phyloP scores from a whole-genome alignment of 169 alveolate genomes.

The Theileria luwenshuni region DNA sequence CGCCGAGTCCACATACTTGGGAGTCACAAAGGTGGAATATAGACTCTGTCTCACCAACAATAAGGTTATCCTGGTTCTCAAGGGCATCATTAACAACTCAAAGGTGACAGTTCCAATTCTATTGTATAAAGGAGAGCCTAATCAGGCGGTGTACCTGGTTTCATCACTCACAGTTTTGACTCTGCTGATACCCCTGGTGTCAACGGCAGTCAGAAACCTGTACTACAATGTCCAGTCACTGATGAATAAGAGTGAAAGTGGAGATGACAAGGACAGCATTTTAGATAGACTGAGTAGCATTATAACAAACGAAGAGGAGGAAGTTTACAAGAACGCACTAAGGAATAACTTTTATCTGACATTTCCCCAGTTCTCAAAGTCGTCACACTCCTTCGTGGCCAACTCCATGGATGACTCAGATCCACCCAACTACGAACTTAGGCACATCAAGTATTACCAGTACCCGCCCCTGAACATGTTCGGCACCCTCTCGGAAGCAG shows the following conservation, averaged over 20 bases:
- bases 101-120: constrained; percentile 51
- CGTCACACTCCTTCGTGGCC: not conserved
- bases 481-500: not conserved
- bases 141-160: constrained; percentile 16
- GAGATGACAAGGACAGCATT: not conserved
- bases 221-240: constrained; percentile 1
- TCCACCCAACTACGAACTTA: not conserved
- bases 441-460: constrained; percentile 15
- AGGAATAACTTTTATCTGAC: constrained; percentile 13
- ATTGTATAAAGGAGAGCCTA: constrained; percentile 29
- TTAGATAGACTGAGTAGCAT: not conserved
- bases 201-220: not conserved
- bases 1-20: constrained; percentile 31
- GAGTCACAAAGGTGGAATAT: constrained; percentile 54
- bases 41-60: constrained; percentile 39
- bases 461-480: not conserved
- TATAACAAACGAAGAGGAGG: constrained; percentile 1
- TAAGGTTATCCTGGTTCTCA: constrained; percentile 32
- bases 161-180: constrained; percentile 23
- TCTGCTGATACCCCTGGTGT: constrained; percentile 18
- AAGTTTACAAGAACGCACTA: constrained; percentile 4
- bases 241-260: not conserved
- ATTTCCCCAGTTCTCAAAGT: constrained; percentile 7
- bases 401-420: not conserved
- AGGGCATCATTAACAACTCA: constrained; percentile 50